phyloP scores from a whole-genome alignment of 2,329 filamentous ascomycete species.

The Cryphonectria japonica region DNA sequence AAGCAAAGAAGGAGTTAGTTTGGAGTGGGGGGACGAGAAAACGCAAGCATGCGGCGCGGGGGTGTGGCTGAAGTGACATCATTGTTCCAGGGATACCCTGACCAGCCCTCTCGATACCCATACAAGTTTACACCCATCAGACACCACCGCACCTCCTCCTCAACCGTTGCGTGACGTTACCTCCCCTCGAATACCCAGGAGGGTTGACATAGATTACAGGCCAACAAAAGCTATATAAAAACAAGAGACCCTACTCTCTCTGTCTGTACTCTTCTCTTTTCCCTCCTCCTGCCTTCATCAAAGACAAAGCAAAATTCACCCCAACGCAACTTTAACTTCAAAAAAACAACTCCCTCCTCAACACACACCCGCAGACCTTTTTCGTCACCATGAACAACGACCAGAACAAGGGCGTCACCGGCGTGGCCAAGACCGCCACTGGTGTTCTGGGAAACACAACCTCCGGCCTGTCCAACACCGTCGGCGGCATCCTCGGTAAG shows the following conservation, averaged over 20 bases:
- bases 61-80: slow-evolving; percentile 23
- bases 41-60: not conserved
- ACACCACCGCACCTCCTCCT: not conserved
- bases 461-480: slow-evolving; percentile 39
- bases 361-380: not conserved
- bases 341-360: not conserved
- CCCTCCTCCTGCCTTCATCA: not conserved
- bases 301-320: not conserved
- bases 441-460: slow-evolving; percentile 39
- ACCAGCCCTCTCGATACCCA: not conserved
- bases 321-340: not conserved
- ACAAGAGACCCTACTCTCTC: not conserved
- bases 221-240: not conserved
- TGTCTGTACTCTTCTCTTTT: no score
- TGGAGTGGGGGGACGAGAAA: no score
- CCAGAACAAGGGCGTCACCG: slow-evolving; percentile 36
- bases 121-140: not conserved
- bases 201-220: not conserved
- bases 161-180: not conserved
- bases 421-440: slow-evolving; percentile 35
- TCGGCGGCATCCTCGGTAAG: slow-evolving; percentile 38
- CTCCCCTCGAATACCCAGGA: not conserved
- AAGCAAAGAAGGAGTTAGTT: no score
- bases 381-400: slow-evolving; percentile 31
- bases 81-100: slow-evolving; percentile 3